Evolutionary conservation across 257 asterid species (phyloP).

Genomic region (Jasminum sambac): DNA sequence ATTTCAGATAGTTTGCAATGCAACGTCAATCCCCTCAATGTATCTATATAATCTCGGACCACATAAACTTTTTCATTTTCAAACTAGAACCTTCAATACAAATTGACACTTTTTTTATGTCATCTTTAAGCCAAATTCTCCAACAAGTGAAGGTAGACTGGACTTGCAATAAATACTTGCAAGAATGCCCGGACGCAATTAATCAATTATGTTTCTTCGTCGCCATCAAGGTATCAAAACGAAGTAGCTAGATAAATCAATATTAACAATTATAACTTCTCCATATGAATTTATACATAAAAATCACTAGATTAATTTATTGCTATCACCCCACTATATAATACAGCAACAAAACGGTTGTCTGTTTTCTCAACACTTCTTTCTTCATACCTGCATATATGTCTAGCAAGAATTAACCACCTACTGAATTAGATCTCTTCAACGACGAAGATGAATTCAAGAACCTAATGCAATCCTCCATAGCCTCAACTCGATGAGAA

Average conservation of each 20-base stretch:
- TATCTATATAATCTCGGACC: no score
- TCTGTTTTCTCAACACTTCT: not conserved
- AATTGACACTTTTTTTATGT: not conserved
- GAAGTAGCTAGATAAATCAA: no score
- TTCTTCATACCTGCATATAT: not conserved
- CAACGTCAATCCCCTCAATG: no score
- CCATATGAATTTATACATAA: not conserved
- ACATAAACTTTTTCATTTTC: no score
- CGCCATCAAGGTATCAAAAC: no score
- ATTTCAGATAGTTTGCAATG: no score
- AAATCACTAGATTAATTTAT: not conserved
- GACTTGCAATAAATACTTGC: not conserved
- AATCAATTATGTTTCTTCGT: no score
- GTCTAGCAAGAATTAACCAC: constrained; percentile 3
- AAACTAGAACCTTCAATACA: not conserved
- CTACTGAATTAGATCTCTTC: constrained; percentile 13
- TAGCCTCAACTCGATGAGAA: constrained; percentile 84
- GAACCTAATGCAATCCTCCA: constrained; percentile 89
- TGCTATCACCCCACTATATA: not conserved
- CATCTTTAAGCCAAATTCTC: not conserved
- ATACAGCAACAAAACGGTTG: not conserved
- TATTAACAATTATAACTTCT: no score
- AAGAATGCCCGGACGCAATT: no score
- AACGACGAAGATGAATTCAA: constrained; percentile 59
- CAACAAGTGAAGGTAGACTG: not conserved